A percentile compares a stretch with the other conserved stretches of the same genome.
phyloP scores from a whole-genome alignment of 2,329 filamentous ascomycete genomes.

The Xylariaceae sp. region DNA sequence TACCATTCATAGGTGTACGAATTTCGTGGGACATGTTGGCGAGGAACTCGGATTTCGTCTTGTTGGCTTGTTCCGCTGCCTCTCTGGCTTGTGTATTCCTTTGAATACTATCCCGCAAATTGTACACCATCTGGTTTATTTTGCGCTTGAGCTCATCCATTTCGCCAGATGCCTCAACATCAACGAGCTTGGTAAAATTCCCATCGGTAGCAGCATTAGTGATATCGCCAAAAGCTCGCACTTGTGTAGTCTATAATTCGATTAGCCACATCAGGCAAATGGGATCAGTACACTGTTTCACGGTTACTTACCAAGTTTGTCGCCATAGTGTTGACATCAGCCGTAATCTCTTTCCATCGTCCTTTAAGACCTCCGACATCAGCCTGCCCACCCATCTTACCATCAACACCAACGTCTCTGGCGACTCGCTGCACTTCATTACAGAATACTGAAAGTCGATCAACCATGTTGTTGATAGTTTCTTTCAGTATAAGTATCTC shows the following conservation, averaged over 20 bases:
- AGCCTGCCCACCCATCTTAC: constrained; percentile 97
- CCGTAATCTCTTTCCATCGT: constrained; percentile 97
- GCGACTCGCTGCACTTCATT: constrained; percentile 94
- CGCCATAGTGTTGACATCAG: constrained; percentile 92
- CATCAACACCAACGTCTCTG: constrained; percentile 93
- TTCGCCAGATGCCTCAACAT: constrained; percentile 94
- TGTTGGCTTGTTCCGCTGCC: constrained; percentile 92
- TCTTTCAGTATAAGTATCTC: constrained; percentile 92
- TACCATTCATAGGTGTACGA: constrained; percentile 93
- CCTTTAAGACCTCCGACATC: constrained; percentile 90
- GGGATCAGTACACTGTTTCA: neutral
- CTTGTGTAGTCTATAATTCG: constrained; percentile 78
- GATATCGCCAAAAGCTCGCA: constrained; percentile 95
- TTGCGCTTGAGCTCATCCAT: constrained; percentile 99
- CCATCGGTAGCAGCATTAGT: constrained; percentile 97
- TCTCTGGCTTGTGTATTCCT: constrained; percentile 94
- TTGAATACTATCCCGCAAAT: constrained; percentile 91
- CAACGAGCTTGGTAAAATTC: constrained; percentile 94
- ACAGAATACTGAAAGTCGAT: constrained; percentile 89
- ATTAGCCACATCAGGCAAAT: neutral
- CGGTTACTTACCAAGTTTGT: constrained; percentile 51
- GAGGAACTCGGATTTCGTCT: constrained; percentile 96
- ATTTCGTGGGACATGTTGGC: constrained; percentile 99
- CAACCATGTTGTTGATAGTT: constrained; percentile 99
- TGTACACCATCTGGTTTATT: constrained; percentile 99